A percentile compares a stretch with the other conserved stretches of the same genome.
These are phyloP conservation scores for Taphrina pruni DNA, from an alignment of 1,139 yeast genomes.

Conservation along the genomic window DNA sequence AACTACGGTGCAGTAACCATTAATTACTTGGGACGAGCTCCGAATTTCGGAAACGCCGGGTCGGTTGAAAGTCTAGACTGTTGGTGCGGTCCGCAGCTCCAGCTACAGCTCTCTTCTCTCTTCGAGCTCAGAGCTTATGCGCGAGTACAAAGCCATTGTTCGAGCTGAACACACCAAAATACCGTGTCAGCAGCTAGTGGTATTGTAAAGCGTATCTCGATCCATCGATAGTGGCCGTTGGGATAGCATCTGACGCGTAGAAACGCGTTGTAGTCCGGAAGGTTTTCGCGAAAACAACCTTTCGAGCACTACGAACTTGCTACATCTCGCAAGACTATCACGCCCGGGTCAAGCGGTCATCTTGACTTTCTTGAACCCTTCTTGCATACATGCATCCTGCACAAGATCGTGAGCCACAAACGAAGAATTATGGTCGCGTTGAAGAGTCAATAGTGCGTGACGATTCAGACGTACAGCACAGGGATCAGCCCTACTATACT, in stretches of 20 bases:
- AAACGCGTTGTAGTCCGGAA: conserved; percentile 4
- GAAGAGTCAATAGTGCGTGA: conserved; percentile 2
- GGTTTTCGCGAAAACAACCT: neutral
- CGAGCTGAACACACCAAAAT: neutral
- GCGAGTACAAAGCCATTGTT: neutral
- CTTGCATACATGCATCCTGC: conserved; percentile 9
- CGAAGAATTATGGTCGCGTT: conserved; percentile 12
- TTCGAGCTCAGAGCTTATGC: neutral
- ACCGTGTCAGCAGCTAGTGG: conserved; percentile 5
- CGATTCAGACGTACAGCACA: neutral
- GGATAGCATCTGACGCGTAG: conserved; percentile 4
- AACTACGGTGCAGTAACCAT: neutral
- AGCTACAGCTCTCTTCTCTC: conserved; percentile 7
- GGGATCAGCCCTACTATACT: conserved; percentile 8
- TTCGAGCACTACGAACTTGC: neutral
- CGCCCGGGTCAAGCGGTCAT: neutral
- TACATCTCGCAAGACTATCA: neutral
- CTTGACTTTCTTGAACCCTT: neutral
- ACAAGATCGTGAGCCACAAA: conserved; percentile 2
- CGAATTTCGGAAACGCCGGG: conserved; percentile 12
- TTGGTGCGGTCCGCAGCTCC: conserved; percentile 10
- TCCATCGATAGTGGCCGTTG: neutral
- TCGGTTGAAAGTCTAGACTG: conserved; percentile 17
- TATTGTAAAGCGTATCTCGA: neutral
- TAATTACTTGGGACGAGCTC: conserved; percentile 12